These are phyloP conservation scores for Lupinus albus DNA, from an alignment of 306 rosid genomes.

Conservation along the genomic window DNA sequence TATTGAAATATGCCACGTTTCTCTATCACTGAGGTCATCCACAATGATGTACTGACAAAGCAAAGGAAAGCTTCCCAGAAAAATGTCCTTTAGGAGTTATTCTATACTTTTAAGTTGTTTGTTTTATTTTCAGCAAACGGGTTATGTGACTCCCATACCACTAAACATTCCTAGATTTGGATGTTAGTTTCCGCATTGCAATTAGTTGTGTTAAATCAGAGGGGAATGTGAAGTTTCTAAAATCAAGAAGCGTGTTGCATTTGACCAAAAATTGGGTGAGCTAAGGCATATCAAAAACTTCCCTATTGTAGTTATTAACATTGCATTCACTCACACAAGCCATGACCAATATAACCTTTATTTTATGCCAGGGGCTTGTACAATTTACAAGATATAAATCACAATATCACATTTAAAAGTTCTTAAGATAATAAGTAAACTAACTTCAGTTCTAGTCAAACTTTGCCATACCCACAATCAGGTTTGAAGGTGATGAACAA, in stretches of 20 bases:
- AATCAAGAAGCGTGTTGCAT: constrained; percentile 14
- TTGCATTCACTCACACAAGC: not conserved
- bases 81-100: not conserved
- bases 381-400: not conserved
- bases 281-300: not conserved
- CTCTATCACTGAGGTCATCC: not conserved
- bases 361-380: not conserved
- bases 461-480: constrained; percentile 19
- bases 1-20: not conserved
- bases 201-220: constrained; percentile 1
- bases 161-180: constrained; percentile 18
- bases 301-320: not conserved
- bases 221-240: not conserved
- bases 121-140: not conserved
- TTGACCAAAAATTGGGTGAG: not conserved
- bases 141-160: constrained; percentile 9
- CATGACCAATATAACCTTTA: not conserved
- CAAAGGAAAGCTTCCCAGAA: not conserved
- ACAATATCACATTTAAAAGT: not conserved
- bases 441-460: constrained; percentile 23
- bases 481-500: constrained; percentile 24
- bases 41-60: not conserved
- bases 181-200: not conserved
- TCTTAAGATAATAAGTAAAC: constrained; percentile 17
- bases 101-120: not conserved